Base-by-base conservation (phyloP, 768 basidiomycete genomes). In the Xerocomellus intermedius region DNA sequence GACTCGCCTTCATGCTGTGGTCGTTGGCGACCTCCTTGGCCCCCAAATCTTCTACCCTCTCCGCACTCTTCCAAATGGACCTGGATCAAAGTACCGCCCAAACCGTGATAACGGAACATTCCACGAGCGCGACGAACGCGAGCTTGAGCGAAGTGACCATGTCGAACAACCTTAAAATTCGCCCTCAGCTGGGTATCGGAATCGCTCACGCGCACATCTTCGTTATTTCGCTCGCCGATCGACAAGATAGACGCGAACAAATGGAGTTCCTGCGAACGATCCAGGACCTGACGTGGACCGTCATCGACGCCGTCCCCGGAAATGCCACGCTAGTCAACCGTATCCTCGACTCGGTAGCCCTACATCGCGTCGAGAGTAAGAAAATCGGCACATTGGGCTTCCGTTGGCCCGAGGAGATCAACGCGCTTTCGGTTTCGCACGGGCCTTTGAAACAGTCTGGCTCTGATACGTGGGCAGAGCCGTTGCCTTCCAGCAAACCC, bases 211-310 rank as follows among this genome's bases (percentile, higher is more conserved):
- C 65, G 1, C 61, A 72, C 9, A 75, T 82, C 48, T 84, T 80
- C 58, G 81, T 89, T 1, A 62, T 90, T 39, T 85, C 85, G 24
- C 82, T 89, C 28, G 78, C 81, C 9, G 70, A 64, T 26, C 79
- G 88, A 30, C 61, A 61, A 17, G 86, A 86, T 56, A 74, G 88
- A 24, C 79, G 81, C 14, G 56, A 64, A 19, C 74, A 82, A 44
- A 88, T 89, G 85, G 82, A 85, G 48, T 59, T 56, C 17, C 62
- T 90, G 22, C 76, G 81, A 22, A 65, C 62, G 12, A 63, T 65
- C 8, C 77, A 87, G 19, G 72, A 66, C 21, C 64, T 86, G 12
- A 62, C 71, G 10, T 88, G 84, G 83, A 76, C 75, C 4, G 80
- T 84, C 60, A 56, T 80, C 19, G 74, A 82, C 42, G 86, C 84